Conservation (phyloP, 768 basidiomycete species). For the Multifurca ochricompacta region DNA sequence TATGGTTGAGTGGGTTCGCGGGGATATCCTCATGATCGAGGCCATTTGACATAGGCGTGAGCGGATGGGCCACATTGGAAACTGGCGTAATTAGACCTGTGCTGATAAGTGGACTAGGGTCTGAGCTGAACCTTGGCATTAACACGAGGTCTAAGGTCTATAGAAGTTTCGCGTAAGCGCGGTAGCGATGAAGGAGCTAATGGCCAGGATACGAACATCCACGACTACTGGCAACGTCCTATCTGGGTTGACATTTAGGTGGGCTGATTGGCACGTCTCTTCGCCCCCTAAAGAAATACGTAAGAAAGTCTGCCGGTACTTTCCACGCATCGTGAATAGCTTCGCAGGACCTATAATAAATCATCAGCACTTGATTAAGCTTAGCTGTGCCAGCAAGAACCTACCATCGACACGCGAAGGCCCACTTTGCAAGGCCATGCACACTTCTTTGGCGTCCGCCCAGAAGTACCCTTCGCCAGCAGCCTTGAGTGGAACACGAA, state of each 20-base stretch:
- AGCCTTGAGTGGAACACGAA: slow-evolving; percentile 47
- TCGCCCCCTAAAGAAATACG: slow-evolving; percentile 14
- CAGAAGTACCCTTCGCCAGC: slow-evolving; percentile 52
- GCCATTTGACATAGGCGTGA: slow-evolving; percentile 8
- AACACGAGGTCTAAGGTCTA: slow-evolving; percentile 1
- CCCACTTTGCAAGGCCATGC: slow-evolving; percentile 47
- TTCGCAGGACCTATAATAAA: slow-evolving; percentile 11
- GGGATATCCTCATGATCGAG: background rate
- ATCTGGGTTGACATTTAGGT: slow-evolving; percentile 11
- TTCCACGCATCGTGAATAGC: slow-evolving; percentile 18
- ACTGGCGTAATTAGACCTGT: background rate
- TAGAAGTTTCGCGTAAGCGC: background rate
- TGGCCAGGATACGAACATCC: slow-evolving; percentile 5
- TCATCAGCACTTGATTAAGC: background rate
- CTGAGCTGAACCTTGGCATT: background rate
- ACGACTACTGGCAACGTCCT: slow-evolving; percentile 12
- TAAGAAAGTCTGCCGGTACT: slow-evolving; percentile 17
- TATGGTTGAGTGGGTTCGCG: background rate
- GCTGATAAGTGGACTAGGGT: background rate
- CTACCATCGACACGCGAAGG: slow-evolving; percentile 66
- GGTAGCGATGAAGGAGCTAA: background rate
- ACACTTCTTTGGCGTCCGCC: slow-evolving; percentile 63
- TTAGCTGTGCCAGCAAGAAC: background rate
- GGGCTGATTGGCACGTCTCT: slow-evolving; percentile 13
- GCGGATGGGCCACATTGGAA: background rate